Conservation (phyloP, 345 rosid species). For the Alliaria petiolata region DNA sequence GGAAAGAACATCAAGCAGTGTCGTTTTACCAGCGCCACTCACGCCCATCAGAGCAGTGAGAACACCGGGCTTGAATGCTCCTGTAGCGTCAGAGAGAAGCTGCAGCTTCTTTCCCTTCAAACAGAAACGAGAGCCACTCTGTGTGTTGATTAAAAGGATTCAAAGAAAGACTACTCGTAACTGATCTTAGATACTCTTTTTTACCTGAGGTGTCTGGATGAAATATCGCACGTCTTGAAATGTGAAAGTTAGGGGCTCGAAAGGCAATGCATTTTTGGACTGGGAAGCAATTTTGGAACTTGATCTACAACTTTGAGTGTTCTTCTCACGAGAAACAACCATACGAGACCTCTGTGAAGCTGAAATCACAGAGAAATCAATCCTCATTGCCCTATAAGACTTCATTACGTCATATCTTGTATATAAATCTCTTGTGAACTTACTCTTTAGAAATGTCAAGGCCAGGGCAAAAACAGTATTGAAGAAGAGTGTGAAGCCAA, state of each 20-base stretch:
- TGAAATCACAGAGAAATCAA: neutral
- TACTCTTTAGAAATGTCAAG: conserved; percentile 50
- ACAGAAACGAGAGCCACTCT: neutral
- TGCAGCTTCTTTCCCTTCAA: conserved; percentile 40
- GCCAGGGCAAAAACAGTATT: conserved; percentile 49
- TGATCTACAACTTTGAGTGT: neutral
- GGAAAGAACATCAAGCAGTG: conserved; percentile 65
- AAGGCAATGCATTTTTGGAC: conserved; percentile 44
- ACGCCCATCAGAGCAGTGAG: conserved; percentile 66
- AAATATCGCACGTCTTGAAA: conserved; percentile 60
- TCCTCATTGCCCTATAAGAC: neutral
- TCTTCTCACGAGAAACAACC: conserved; percentile 18
- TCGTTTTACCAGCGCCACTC: conserved; percentile 70
- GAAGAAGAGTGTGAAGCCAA: conserved; percentile 54
- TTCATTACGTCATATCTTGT: neutral
- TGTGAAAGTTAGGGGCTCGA: conserved; percentile 49
- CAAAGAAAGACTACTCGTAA: neutral
- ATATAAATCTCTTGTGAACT: conserved; percentile 7
- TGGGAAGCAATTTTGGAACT: neutral
- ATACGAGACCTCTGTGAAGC: conserved; percentile 18
- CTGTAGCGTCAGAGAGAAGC: conserved; percentile 44
- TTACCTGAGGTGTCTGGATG: conserved; percentile 49
- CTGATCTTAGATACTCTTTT: neutral
- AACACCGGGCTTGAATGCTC: conserved; percentile 59
- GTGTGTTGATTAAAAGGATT: conserved; percentile 33